A percentile compares a stretch with the other conserved stretches of the same genome.
Conservation (phyloP, 768 basidiomycete species). For the Suillus lakei region DNA sequence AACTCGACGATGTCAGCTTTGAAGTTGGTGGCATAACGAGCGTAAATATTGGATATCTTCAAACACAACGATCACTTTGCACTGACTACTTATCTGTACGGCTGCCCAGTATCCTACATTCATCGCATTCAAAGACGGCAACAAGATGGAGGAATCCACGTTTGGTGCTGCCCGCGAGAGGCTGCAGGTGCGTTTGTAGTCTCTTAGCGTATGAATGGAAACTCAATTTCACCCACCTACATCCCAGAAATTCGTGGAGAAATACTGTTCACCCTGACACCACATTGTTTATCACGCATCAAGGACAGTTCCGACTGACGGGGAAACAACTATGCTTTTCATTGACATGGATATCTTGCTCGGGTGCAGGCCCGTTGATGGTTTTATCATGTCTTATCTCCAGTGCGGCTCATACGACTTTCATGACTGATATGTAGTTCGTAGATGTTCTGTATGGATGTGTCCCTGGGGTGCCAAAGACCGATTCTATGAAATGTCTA, state of each 20-base stretch:
- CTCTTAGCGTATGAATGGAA: neutral
- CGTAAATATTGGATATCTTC: neutral
- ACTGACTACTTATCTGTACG: neutral
- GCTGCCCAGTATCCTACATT: slow-evolving; percentile 11
- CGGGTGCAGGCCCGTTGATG: neutral
- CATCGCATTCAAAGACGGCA: slow-evolving; percentile 7
- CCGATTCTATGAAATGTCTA: neutral
- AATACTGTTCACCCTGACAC: neutral
- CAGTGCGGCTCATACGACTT: neutral
- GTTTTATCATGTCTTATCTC: neutral
- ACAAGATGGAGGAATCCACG: slow-evolving; percentile 5
- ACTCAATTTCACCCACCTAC: neutral
- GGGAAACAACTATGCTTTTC: neutral
- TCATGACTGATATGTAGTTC: neutral
- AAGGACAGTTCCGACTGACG: neutral
- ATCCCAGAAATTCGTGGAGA: slow-evolving; percentile 1
- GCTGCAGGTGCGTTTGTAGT: neutral
- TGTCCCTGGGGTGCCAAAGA: neutral
- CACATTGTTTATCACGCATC: no score
- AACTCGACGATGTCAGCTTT: slow-evolving; percentile 48
- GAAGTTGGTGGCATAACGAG: slow-evolving; percentile 45
- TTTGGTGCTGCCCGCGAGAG: slow-evolving; percentile 3
- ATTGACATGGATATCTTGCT: neutral
- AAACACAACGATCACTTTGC: neutral
- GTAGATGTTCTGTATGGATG: neutral